These are phyloP conservation scores for Quercus phellos DNA, from an alignment of 331 rosid genomes.

Conservation along the genomic window DNA sequence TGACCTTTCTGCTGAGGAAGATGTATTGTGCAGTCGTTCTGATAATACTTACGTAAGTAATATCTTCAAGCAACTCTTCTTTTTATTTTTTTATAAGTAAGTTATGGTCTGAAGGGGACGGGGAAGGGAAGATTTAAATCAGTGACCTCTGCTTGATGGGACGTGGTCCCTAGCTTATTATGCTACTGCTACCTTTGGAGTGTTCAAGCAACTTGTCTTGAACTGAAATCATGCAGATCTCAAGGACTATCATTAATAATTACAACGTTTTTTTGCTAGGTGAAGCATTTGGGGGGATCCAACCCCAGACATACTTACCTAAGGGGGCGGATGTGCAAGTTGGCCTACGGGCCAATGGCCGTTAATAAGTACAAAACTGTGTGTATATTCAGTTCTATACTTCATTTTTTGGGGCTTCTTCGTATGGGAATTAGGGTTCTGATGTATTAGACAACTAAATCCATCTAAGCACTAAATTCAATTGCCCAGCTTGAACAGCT, in stretches of 20 bases:
- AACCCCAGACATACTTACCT: no score
- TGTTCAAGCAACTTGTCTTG: slow-evolving; percentile 1
- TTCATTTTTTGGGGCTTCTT: not conserved
- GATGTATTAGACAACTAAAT: not conserved
- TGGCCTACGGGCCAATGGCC: no score
- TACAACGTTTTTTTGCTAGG: not conserved
- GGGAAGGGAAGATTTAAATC: no score
- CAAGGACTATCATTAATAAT: not conserved
- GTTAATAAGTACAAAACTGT: not conserved
- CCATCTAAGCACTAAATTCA: not conserved
- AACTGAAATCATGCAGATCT: not conserved
- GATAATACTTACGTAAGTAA: slow-evolving; percentile 61
- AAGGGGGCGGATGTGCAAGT: no score
- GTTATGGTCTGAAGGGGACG: no score
- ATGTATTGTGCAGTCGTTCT: slow-evolving; percentile 56
- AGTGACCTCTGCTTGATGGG: no score
- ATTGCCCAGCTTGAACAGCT: not conserved
- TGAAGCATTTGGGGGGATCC: no score
- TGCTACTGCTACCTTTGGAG: no score
- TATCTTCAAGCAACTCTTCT: slow-evolving; percentile 13
- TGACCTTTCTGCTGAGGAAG: slow-evolving; percentile 90
- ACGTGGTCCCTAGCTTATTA: no score
- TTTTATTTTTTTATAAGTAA: no score
- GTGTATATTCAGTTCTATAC: not conserved
- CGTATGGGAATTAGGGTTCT: not conserved